A percentile compares a stretch with the other conserved stretches of the same genome.
Conservation (phyloP, 352 stramenopile genomes). For the Globisporangium nodosum region DNA sequence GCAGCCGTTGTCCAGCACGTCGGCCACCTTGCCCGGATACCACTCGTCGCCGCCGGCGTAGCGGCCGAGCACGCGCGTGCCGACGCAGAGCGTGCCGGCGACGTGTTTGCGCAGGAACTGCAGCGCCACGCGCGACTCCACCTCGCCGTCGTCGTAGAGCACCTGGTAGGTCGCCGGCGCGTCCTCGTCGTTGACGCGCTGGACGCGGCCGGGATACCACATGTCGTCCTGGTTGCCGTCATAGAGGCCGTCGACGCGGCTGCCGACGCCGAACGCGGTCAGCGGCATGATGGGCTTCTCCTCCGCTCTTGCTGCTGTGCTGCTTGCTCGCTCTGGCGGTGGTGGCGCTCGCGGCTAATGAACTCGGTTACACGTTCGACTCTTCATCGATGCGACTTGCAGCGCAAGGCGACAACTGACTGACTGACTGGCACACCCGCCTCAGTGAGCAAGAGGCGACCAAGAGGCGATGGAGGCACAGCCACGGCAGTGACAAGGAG, state of each 20-base stretch:
- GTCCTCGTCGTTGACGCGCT: conserved; percentile 18
- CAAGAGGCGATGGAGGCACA: too few species aligned
- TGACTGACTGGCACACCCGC: too few species aligned
- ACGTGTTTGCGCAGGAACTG: conserved; percentile 47
- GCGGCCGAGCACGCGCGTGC: conserved; percentile 57
- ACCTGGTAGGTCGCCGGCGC: conserved; percentile 33
- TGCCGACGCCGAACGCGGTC: conserved; percentile 28
- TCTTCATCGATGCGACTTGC: too few species aligned
- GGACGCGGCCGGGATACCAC: conserved; percentile 66
- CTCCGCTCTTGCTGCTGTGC: too few species aligned
- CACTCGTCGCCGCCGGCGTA: conserved; percentile 68
- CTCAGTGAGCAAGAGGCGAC: too few species aligned
- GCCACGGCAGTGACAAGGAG: too few species aligned
- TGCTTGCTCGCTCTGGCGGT: too few species aligned
- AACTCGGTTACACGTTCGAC: too few species aligned
- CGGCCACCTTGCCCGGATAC: conserved; percentile 57
- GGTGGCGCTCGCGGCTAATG: too few species aligned
- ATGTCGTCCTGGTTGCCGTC: conserved; percentile 74
- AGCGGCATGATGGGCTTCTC: conserved; percentile 4
- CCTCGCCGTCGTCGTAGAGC: conserved; percentile 74
- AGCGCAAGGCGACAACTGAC: too few species aligned
- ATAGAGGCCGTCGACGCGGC: conserved; percentile 76
- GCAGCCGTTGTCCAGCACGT: conserved; percentile 51
- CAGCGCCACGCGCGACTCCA: conserved; percentile 33
- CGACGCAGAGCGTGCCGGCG: conserved; percentile 63